phyloP scores from a whole-genome alignment of 345 rosid genomes.

The Moricandia arvensis region DNA sequence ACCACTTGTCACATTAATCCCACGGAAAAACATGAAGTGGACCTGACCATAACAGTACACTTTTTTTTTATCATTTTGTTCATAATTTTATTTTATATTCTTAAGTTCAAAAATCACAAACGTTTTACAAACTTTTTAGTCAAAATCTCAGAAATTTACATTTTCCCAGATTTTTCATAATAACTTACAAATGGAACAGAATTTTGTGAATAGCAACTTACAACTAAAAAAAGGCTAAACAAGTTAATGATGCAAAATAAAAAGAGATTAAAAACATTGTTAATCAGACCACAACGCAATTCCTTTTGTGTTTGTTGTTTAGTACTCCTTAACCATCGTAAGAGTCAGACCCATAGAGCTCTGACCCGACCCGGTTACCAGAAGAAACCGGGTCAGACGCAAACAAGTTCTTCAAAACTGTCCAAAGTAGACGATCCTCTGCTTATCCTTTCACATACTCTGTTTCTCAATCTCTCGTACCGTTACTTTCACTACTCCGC shows the following conservation, averaged over 20 bases:
- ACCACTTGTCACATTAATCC: slow-evolving; percentile 29
- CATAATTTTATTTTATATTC: background rate
- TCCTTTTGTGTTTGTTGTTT: background rate
- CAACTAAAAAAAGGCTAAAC: background rate
- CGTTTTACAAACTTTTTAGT: background rate
- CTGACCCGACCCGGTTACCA: slow-evolving; percentile 29
- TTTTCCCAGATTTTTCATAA: background rate
- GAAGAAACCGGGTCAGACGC: slow-evolving; percentile 23
- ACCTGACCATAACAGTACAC: slow-evolving; percentile 4
- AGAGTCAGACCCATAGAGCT: background rate
- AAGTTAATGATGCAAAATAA: background rate
- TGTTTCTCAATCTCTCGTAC: slow-evolving; percentile 11
- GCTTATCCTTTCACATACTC: background rate
- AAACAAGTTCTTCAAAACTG: slow-evolving; percentile 14
- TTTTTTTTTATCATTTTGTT: background rate
- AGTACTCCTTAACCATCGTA: background rate
- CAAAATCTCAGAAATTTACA: slow-evolving; percentile 16
- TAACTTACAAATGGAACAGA: slow-evolving; percentile 9
- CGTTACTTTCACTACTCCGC: slow-evolving; percentile 15
- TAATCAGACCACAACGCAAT: slow-evolving; percentile 7
- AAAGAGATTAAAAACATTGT: background rate
- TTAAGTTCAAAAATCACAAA: background rate
- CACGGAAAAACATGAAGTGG: background rate
- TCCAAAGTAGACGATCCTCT: slow-evolving; percentile 21
- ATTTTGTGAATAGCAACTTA: slow-evolving; percentile 2